Base-by-base conservation (phyloP, 176 grass and related monocot species). In the Cenchrus fungigraminus region DNA sequence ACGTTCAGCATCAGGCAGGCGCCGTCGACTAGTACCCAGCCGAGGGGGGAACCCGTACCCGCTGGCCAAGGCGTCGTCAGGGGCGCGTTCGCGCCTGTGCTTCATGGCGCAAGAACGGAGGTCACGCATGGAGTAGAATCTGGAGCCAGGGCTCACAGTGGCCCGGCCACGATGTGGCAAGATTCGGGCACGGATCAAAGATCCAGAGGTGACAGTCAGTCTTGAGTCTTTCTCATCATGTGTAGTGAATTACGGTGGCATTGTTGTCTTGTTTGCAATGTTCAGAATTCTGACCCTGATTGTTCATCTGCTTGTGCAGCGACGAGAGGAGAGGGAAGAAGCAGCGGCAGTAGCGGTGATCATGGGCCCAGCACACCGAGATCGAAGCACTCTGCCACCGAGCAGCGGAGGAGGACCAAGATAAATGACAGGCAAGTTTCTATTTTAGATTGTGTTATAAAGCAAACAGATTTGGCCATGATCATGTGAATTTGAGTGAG, bases 371-470 rank as follows among this genome's bases (percentile, higher is more conserved):
- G n/a, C 84, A 99, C 90, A 1, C 94, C 94, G 5, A 94, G 89
- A 86, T 96, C 97, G 20, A 99, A 99, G 81, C 97, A 99, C 65
- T 99, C 97, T 4, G 97, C 97, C 0, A 96, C 94, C 1, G 97
- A 99, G 88, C 97, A 99, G 55, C 88, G 91, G 25, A 54, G 97
- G 59, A 86, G 97, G 82, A 94, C 91, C 79, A 99, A 99, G 84
- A 99, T 99, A 82, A 99, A 99, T 88, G 97, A 99, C 86, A 99
- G 94, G 97, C 89, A 91, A 87, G 89, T 47, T 16, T 64, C 8
- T 45, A 6, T 49, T 61, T 9, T 49, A 4, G 65, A 74, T 53
- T 17, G n/a, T 28, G 37, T 40, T 40, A 53, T 14, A 25, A 1
- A 55, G 75, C 20, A 16, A 17, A 10, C 22, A 42, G 3, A 61